Evolutionary conservation across 2,329 filamentous ascomycete genomes (phyloP).

Genomic region (Stagonosporopsis chrysanthemi): DNA sequence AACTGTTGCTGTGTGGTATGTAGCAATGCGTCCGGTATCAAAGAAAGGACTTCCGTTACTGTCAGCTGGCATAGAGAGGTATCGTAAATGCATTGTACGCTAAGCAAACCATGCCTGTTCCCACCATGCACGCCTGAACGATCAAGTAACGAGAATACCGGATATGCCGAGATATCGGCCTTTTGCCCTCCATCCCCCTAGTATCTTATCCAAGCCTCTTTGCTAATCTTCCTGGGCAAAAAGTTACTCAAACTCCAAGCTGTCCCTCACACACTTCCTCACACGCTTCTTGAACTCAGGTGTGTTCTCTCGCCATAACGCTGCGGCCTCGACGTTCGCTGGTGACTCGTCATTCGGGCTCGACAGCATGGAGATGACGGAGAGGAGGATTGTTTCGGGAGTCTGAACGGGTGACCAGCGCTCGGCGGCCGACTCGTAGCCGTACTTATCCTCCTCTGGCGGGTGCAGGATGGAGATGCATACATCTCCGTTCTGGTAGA

Average conservation of each 20-base stretch:
- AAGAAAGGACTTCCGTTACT: neutral
- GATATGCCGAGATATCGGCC: neutral
- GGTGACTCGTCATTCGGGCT: conserved; percentile 97
- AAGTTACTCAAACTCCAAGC: conserved; percentile 45
- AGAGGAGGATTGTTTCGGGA: conserved; percentile 96
- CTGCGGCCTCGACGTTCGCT: conserved; percentile 93
- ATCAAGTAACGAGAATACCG: conserved; percentile 7
- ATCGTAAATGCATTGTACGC: conserved; percentile 20
- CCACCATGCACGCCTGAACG: conserved; percentile 16
- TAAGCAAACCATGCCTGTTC: conserved; percentile 13
- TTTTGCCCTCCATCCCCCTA: neutral
- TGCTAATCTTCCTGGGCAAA: neutral
- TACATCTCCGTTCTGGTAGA: conserved; percentile 89
- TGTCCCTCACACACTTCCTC: conserved; percentile 75
- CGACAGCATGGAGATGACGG: conserved; percentile 97
- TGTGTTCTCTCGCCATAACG: conserved; percentile 91
- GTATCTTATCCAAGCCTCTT: neutral
- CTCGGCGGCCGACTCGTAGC: conserved; percentile 96
- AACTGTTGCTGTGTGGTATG: neutral
- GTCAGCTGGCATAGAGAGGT: neutral
- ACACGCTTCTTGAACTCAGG: conserved; percentile 87
- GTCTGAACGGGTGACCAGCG: conserved; percentile 97
- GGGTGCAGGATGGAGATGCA: conserved; percentile 99
- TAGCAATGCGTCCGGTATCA: neutral
- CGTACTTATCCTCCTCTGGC: conserved; percentile 95